These are phyloP conservation scores for Chrysoporthe puriensis DNA, from an alignment of 2,329 filamentous ascomycete genomes.

Conservation along the genomic window DNA sequence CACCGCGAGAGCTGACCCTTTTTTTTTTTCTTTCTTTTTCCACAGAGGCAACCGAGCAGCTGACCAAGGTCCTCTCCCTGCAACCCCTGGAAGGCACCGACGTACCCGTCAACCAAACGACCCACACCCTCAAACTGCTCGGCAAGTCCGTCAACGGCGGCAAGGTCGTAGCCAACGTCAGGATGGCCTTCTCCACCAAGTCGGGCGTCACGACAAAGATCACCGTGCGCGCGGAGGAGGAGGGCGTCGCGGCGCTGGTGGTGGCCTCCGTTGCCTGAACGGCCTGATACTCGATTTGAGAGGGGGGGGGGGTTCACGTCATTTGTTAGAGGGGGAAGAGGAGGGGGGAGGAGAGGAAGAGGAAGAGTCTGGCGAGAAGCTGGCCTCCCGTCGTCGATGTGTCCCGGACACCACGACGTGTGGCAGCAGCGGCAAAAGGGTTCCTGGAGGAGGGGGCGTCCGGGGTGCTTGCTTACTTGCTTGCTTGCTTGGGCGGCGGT, in stretches of 20 bases:
- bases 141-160: conserved; percentile 94
- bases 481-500: conserved; percentile 1
- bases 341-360: background rate
- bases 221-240: conserved; percentile 87
- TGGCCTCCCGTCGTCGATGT: background rate
- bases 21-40: background rate
- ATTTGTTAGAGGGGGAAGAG: too few relatives aligned
- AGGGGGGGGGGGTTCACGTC: background rate
- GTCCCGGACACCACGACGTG: background rate
- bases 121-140: conserved; percentile 92
- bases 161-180: conserved; percentile 81
- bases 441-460: background rate
- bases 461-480: background rate
- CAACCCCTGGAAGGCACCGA: conserved; percentile 95
- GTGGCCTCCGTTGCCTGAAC: conserved; percentile 77
- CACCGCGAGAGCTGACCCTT: conserved; percentile 16
- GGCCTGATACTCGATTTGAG: background rate
- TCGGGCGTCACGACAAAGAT: conserved; percentile 96
- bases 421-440: background rate
- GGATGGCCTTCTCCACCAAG: conserved; percentile 94
- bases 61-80: conserved; percentile 83
- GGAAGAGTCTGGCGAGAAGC: background rate
- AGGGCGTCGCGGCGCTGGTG: conserved; percentile 82
- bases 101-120: conserved; percentile 83
- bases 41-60: conserved; percentile 87